Conservation (phyloP, 139 green algal species). For the Ettlia oleoabundans region DNA sequence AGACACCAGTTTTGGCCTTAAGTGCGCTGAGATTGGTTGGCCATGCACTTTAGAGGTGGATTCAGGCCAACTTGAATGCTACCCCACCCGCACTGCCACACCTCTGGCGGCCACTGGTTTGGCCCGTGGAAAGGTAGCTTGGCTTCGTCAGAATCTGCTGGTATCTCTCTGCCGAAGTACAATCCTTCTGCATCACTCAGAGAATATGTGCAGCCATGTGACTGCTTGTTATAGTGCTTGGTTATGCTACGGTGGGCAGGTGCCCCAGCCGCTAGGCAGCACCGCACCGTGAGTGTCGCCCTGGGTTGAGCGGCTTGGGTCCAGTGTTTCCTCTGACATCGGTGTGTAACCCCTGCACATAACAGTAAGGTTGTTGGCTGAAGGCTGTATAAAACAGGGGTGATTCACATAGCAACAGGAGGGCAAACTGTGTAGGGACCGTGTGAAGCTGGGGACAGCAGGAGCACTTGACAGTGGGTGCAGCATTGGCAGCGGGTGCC, state of each 20-base stretch:
- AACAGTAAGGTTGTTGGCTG: too few species aligned
- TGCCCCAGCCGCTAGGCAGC: too few species aligned
- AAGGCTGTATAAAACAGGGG: background rate
- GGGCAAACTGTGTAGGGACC: background rate
- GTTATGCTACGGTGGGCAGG: too few species aligned
- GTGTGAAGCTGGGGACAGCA: background rate
- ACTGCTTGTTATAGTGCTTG: too few species aligned
- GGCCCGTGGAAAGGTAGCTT: constrained; percentile 85
- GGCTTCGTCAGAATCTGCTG: constrained; percentile 53
- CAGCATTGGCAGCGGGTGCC: too few species aligned
- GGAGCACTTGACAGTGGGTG: too few species aligned
- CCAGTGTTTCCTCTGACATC: constrained; percentile 86
- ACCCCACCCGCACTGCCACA: background rate
- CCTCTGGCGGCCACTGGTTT: constrained; percentile 86
- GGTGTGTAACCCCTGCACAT: constrained; percentile 60
- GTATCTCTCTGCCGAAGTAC: constrained; percentile 82
- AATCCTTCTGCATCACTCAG: too few species aligned
- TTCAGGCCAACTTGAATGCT: background rate
- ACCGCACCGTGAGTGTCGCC: constrained; percentile 93
- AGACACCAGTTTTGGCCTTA: too few species aligned
- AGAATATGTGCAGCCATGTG: too few species aligned
- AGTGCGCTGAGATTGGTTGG: too few species aligned
- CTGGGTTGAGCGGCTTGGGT: constrained; percentile 48
- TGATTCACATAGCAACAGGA: background rate
- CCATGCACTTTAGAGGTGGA: too few species aligned